These are phyloP conservation scores for Stenogyne calaminthoides DNA, from an alignment of 305 asterid genomes.

Conservation along the genomic window DNA sequence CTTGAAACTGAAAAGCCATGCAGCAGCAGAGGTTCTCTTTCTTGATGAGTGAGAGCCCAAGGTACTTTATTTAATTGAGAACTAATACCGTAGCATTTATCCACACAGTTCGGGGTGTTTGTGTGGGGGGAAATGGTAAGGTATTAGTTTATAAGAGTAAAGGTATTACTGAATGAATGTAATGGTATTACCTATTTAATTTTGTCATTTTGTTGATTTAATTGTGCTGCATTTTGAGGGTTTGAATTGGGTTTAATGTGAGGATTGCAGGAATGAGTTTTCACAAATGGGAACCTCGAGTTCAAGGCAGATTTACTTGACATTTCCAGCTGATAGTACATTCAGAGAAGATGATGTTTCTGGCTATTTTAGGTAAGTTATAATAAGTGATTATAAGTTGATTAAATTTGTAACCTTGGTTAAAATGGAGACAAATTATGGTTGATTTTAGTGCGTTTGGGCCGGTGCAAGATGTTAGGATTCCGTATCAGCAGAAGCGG, in stretches of 20 bases:
- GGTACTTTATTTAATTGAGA: slow-evolving; percentile 34
- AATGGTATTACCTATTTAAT: no score
- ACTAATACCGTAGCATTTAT: no score
- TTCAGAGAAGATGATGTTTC: slow-evolving; percentile 97
- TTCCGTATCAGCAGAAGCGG: slow-evolving; percentile 94
- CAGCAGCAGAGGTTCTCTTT: slow-evolving; percentile 83
- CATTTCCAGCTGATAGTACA: slow-evolving; percentile 97
- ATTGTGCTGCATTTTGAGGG: slow-evolving; percentile 7
- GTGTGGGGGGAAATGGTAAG: no score
- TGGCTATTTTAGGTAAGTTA: slow-evolving; percentile 77
- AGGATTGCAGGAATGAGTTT: slow-evolving; percentile 48
- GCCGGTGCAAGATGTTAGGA: slow-evolving; percentile 97
- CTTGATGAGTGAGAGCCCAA: slow-evolving; percentile 68
- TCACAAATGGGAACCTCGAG: slow-evolving; percentile 66
- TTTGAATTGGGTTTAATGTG: slow-evolving; percentile 19
- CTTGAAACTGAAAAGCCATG: slow-evolving; percentile 68
- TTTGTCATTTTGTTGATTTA: neutral
- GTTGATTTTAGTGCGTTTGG: slow-evolving; percentile 67
- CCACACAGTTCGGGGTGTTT: no score
- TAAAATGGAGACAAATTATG: slow-evolving; percentile 6
- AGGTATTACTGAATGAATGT: no score
- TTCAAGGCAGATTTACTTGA: slow-evolving; percentile 84
- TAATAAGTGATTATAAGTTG: neutral
- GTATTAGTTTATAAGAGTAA: no score
- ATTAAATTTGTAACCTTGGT: neutral